Evolutionary conservation across 2,329 filamentous ascomycete genomes (phyloP).

Genomic region (Fulvia fulva): DNA sequence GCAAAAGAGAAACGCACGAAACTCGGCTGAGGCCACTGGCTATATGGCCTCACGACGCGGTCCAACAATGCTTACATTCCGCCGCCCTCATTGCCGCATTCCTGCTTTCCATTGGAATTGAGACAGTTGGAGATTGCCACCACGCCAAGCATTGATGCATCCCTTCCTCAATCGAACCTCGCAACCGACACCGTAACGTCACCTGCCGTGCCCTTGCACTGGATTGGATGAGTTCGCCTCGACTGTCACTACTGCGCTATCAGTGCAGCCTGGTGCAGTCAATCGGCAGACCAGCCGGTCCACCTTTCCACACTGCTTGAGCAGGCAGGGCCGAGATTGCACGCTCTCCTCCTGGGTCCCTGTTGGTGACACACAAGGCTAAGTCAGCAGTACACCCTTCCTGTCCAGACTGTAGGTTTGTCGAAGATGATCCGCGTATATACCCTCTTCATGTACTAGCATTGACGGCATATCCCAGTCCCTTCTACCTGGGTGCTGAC

Average conservation of each 20-base stretch:
- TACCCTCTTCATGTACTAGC: slow-evolving; percentile 27
- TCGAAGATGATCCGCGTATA: slow-evolving; percentile 17
- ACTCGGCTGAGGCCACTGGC: neutral
- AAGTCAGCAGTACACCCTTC: slow-evolving; percentile 29
- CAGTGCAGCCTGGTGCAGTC: slow-evolving; percentile 19
- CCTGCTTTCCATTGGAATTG: slow-evolving; percentile 20
- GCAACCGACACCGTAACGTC: slow-evolving; percentile 23
- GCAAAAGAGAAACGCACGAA: neutral
- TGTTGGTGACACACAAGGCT: slow-evolving; percentile 29
- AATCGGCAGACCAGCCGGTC: slow-evolving; percentile 27
- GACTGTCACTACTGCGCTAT: slow-evolving; percentile 18
- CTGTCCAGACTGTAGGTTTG: slow-evolving; percentile 16
- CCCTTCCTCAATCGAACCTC: slow-evolving; percentile 23
- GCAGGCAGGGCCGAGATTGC: slow-evolving; percentile 32
- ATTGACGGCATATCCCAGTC: slow-evolving; percentile 12
- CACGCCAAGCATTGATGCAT: slow-evolving; percentile 24
- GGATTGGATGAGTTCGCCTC: slow-evolving; percentile 24
- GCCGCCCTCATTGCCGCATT: slow-evolving; percentile 23
- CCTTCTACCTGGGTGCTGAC: slow-evolving; percentile 16
- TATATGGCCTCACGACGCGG: slow-evolving; percentile 7
- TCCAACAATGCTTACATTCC: slow-evolving; percentile 29
- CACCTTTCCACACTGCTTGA: slow-evolving; percentile 27
- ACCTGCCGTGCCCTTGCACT: slow-evolving; percentile 29
- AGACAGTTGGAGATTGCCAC: slow-evolving; percentile 28
- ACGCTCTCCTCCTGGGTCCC: slow-evolving; percentile 24